Conservation (phyloP, 306 rosid genomes). For the Quercus cerris region DNA sequence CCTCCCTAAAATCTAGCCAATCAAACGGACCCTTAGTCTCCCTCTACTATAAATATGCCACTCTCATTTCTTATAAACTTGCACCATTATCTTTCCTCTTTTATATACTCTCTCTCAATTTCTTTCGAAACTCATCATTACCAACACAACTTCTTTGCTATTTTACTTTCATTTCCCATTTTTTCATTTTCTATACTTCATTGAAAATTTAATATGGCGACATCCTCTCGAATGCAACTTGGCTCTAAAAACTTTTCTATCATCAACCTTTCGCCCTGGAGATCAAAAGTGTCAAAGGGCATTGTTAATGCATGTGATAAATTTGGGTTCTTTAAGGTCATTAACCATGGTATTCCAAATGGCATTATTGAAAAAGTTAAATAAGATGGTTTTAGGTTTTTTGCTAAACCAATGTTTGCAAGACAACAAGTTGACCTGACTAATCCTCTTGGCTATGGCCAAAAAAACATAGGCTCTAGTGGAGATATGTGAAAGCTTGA, state of each 20-base stretch:
- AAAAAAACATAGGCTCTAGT: too few relatives aligned
- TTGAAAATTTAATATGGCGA: not conserved
- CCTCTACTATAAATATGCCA: too few relatives aligned
- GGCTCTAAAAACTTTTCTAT: conserved; percentile 42
- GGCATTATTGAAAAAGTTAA: conserved; percentile 37
- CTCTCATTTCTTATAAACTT: too few relatives aligned
- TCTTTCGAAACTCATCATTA: not conserved
- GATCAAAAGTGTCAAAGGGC: conserved; percentile 21
- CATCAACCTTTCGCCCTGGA: conserved; percentile 45
- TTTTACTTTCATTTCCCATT: not conserved
- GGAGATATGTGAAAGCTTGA: too few relatives aligned
- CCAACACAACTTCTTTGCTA: not conserved
- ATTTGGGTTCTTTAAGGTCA: conserved; percentile 20
- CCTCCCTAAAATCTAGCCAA: too few relatives aligned
- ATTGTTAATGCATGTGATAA: conserved; percentile 63
- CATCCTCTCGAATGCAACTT: conserved; percentile 13
- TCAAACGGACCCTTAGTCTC: too few relatives aligned
- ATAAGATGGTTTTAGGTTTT: conserved; percentile 44
- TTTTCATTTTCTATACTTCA: not conserved
- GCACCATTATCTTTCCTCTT: too few relatives aligned
- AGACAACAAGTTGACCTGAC: not conserved
- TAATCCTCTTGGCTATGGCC: too few relatives aligned
- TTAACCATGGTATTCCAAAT: conserved; percentile 40
- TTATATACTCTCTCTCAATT: too few relatives aligned
- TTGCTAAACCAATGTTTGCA: conserved; percentile 25